These are phyloP conservation scores for Gaultheria prostrata DNA, from an alignment of 148 eudicot genomes.

Conservation along the genomic window DNA sequence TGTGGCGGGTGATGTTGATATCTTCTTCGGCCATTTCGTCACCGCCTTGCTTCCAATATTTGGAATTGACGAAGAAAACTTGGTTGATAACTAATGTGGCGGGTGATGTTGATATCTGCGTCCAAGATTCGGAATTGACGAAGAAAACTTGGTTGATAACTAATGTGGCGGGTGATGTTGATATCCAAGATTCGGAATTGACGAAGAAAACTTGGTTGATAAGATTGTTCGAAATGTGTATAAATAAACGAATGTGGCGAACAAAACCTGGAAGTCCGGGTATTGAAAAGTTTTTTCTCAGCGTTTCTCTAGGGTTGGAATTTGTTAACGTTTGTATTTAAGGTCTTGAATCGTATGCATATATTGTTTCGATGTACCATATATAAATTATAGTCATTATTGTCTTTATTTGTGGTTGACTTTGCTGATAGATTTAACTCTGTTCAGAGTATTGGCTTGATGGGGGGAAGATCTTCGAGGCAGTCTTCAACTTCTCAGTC, in stretches of 20 bases:
- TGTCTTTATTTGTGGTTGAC: not conserved
- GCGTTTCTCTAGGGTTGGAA: not conserved
- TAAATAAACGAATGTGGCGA: too few relatives aligned
- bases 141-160: not conserved
- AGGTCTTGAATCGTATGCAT: not conserved
- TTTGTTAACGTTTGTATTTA: not conserved
- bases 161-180: slow-evolving; percentile 1
- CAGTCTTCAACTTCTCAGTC: slow-evolving; percentile 30
- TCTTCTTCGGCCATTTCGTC: not conserved
- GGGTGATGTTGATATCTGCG: not conserved
- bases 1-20: slow-evolving; percentile 6
- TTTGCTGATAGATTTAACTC: slow-evolving; percentile 12
- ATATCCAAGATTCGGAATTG: not conserved
- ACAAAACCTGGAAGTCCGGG: not conserved
- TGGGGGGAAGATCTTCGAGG: slow-evolving; percentile 57
- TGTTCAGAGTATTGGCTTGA: slow-evolving; percentile 22
- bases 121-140: not conserved
- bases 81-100: not conserved
- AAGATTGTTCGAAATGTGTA: too few relatives aligned
- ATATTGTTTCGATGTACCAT: too few relatives aligned
- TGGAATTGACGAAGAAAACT: not conserved
- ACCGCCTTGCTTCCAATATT: not conserved
- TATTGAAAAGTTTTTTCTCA: not conserved
- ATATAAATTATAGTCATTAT: not conserved
- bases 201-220: not conserved